phyloP scores from a whole-genome alignment of 2,329 filamentous ascomycete species.

The Beauveria pseudobassiana region DNA sequence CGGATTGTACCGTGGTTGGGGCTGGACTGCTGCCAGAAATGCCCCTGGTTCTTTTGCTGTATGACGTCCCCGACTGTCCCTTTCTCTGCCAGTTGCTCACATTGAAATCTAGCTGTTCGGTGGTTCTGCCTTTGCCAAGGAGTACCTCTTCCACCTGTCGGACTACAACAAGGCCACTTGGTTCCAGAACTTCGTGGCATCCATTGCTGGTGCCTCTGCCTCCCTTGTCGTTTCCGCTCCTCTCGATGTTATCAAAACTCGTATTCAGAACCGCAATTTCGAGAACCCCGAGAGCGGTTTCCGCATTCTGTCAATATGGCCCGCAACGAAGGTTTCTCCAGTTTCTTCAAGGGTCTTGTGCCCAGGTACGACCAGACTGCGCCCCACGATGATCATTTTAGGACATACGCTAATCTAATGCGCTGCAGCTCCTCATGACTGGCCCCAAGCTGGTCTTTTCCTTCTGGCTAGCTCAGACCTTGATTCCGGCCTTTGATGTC shows the following conservation, averaged over 20 bases:
- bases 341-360: slow-evolving; percentile 96
- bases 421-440: slow-evolving; percentile 77
- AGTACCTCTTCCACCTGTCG: slow-evolving; percentile 80
- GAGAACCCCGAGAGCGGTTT: slow-evolving; percentile 94
- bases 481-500: slow-evolving; percentile 82
- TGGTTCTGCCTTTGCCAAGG: slow-evolving; percentile 94
- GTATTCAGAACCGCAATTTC: slow-evolving; percentile 98
- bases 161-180: slow-evolving; percentile 96
- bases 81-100: slow-evolving; percentile 15
- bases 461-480: slow-evolving; percentile 97
- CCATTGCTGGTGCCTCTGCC: slow-evolving; percentile 87
- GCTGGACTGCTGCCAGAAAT: slow-evolving; percentile 95
- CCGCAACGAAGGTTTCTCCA: slow-evolving; percentile 73
- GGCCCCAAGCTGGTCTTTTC: slow-evolving; percentile 98
- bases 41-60: slow-evolving; percentile 95
- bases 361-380: slow-evolving; percentile 52
- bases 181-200: slow-evolving; percentile 96
- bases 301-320: slow-evolving; percentile 88
- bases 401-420: slow-evolving; percentile 15
- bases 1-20: slow-evolving; percentile 90
- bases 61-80: slow-evolving; percentile 27
- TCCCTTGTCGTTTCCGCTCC: slow-evolving; percentile 96
- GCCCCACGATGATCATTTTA: neutral
- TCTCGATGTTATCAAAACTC: slow-evolving; percentile 94
- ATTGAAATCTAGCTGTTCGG: slow-evolving; percentile 68